A percentile compares a stretch with the other conserved stretches of the same genome.
phyloP scores from a whole-genome alignment of 176 grass and related monocot species.

The Raddia distichophylla region DNA sequence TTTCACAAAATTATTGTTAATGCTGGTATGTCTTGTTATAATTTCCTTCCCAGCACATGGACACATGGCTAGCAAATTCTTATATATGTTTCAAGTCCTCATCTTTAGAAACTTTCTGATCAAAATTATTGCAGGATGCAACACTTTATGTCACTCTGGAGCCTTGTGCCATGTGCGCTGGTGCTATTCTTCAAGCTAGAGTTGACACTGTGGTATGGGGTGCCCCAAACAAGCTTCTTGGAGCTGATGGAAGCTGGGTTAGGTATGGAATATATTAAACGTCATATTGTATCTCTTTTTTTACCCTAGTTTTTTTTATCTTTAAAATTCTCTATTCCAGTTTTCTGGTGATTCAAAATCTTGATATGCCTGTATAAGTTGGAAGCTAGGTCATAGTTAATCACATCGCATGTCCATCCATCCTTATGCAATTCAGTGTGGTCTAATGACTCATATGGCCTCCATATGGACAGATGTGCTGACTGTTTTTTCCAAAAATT shows the following conservation, averaged over 20 bases:
- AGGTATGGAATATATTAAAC: constrained; percentile 60
- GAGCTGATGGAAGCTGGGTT: constrained; percentile 98
- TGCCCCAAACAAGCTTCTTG: constrained; percentile 91
- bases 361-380: neutral
- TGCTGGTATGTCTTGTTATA: no score
- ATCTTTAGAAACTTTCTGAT: constrained; percentile 20
- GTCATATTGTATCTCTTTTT: constrained; percentile 7
- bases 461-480: neutral
- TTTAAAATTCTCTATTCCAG: neutral
- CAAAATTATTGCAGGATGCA: constrained; percentile 63
- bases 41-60: no score
- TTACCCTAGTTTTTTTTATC: neutral
- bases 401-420: neutral
- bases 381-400: neutral
- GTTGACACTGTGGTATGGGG: constrained; percentile 94
- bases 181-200: constrained; percentile 96
- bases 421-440: neutral
- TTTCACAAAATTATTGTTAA: no score
- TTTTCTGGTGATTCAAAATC: neutral
- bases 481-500: neutral
- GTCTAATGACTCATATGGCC: neutral
- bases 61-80: neutral
- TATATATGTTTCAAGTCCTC: constrained; percentile 15
- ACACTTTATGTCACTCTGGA: constrained; percentile 96
- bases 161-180: constrained; percentile 96